Conservation (phyloP, 163 green algal species). For the Chlamydomonas reinhardtii region DNA sequence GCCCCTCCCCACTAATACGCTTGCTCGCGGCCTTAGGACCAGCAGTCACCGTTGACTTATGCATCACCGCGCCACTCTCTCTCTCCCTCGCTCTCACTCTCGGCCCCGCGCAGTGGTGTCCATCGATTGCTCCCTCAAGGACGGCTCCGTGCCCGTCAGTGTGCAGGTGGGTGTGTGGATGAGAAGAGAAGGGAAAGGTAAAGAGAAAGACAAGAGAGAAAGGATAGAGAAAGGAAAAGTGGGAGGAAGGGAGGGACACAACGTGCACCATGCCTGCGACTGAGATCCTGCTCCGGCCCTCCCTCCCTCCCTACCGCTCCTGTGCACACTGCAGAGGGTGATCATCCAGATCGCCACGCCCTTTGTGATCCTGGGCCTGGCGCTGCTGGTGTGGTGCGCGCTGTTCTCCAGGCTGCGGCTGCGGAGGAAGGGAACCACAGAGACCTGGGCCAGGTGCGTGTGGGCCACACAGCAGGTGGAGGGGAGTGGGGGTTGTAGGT, state of each 20-base stretch:
- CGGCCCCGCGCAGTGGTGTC: neutral
- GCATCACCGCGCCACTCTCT: neutral
- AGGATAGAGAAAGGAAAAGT: too few relatives aligned
- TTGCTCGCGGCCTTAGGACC: too few relatives aligned
- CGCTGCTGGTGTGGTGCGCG: neutral
- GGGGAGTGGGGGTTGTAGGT: neutral
- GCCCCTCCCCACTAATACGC: too few relatives aligned
- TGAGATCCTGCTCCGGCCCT: too few relatives aligned
- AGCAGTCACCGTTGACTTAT: too few relatives aligned
- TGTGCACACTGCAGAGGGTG: neutral
- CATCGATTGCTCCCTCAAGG: constrained; percentile 17
- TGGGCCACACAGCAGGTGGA: neutral
- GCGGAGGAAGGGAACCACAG: neutral
- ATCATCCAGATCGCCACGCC: neutral
- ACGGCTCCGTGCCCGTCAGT: neutral
- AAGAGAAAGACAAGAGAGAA: too few relatives aligned
- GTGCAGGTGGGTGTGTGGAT: neutral
- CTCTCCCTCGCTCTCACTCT: neutral
- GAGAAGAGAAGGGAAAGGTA: too few relatives aligned
- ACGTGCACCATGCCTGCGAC: too few relatives aligned
- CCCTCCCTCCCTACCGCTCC: too few relatives aligned
- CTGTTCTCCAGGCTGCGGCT: neutral
- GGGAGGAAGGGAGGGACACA: too few relatives aligned
- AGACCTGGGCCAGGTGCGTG: neutral
- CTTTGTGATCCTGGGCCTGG: constrained; percentile 2